These are phyloP conservation scores for Grigorovia humatica DNA, from an alignment of 805 yeast species.

Conservation along the genomic window DNA sequence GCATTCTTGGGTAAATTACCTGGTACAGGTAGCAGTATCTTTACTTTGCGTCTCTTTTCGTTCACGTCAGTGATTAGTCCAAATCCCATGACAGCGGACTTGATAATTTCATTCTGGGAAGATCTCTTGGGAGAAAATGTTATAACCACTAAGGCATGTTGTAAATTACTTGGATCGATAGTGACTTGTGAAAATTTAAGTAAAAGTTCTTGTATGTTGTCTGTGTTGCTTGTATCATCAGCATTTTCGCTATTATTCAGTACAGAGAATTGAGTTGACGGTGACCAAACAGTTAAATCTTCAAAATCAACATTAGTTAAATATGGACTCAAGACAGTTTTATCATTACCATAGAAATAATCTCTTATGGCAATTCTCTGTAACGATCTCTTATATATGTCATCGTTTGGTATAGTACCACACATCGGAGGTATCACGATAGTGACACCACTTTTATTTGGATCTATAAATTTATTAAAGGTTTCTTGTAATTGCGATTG, in stretches of 20 bases:
- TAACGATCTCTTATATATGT: slow-evolving; percentile 50
- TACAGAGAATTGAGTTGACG: slow-evolving; percentile 25
- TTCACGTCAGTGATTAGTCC: slow-evolving; percentile 62
- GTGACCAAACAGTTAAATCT: slow-evolving; percentile 53
- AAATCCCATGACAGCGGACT: slow-evolving; percentile 65
- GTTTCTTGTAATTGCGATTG: slow-evolving; percentile 1
- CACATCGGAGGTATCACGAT: slow-evolving; percentile 61
- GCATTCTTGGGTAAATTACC: slow-evolving; percentile 72
- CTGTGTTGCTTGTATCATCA: slow-evolving; percentile 5
- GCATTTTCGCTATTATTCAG: slow-evolving; percentile 15
- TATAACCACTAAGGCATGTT: slow-evolving; percentile 67
- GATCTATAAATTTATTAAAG: neutral
- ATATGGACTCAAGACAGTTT: slow-evolving; percentile 69
- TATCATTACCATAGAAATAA: slow-evolving; percentile 75
- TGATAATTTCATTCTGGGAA: slow-evolving; percentile 36
- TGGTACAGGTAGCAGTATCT: slow-evolving; percentile 77
- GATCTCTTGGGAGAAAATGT: slow-evolving; percentile 41
- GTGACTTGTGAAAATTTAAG: slow-evolving; percentile 29
- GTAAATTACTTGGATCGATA: slow-evolving; percentile 45
- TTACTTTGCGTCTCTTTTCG: slow-evolving; percentile 58
- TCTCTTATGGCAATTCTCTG: slow-evolving; percentile 76
- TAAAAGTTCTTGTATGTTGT: slow-evolving; percentile 7
- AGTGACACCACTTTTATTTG: slow-evolving; percentile 6
- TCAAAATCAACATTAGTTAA: slow-evolving; percentile 63
- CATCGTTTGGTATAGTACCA: slow-evolving; percentile 71